phyloP scores from a whole-genome alignment of 2,329 filamentous ascomycete species.

The Fusarium paranaense region DNA sequence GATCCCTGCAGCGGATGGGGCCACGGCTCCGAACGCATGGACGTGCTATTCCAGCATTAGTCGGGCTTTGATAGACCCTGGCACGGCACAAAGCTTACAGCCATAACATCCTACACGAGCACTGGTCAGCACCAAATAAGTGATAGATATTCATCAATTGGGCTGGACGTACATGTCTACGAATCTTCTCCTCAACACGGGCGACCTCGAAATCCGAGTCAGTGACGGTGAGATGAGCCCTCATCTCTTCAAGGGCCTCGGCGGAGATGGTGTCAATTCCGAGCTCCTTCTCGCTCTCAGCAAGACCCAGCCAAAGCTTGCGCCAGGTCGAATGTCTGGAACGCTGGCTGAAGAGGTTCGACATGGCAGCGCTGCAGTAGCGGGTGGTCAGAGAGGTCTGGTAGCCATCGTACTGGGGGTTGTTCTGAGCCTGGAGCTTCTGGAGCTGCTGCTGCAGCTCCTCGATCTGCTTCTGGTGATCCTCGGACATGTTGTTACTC shows the following conservation, averaged over 20 bases:
- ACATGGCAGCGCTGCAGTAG: neutral
- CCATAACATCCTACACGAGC: conserved; percentile 9
- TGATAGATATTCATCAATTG: neutral
- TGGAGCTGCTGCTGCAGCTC: neutral
- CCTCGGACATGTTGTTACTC: neutral
- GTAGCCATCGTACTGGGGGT: neutral
- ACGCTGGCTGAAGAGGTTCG: neutral
- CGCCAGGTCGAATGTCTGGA: conserved; percentile 33
- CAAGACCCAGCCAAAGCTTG: conserved; percentile 31
- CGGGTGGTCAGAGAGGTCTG: neutral
- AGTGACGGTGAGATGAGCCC: conserved; percentile 10
- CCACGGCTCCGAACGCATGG: conserved; percentile 7
- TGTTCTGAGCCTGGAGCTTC: neutral
- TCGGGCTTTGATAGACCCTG: neutral
- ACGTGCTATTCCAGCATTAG: conserved; percentile 2
- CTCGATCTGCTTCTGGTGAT: neutral
- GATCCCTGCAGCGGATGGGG: conserved; percentile 10
- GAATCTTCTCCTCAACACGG: conserved; percentile 29
- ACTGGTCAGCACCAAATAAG: neutral
- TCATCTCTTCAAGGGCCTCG: conserved; percentile 36
- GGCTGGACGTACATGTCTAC: conserved; percentile 13
- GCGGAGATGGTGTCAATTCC: conserved; percentile 29
- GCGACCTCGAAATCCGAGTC: conserved; percentile 34
- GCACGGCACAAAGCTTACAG: neutral
- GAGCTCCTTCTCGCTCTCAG: conserved; percentile 31